These are phyloP conservation scores for Penicillium sp. DNA, from an alignment of 2,329 filamentous ascomycete genomes.

Conservation along the genomic window DNA sequence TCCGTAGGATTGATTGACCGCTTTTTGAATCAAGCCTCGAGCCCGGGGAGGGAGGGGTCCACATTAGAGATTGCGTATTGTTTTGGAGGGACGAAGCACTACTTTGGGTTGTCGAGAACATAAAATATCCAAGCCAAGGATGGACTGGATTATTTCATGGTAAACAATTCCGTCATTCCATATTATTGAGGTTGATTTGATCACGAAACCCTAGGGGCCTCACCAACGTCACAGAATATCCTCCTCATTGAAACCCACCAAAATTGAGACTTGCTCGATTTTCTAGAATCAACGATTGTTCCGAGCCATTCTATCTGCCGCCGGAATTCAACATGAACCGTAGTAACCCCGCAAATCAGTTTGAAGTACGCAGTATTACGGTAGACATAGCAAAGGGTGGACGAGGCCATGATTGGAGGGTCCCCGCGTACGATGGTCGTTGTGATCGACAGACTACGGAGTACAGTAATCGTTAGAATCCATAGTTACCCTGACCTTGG, in stretches of 20 bases:
- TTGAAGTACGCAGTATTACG: no score
- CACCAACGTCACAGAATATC: background rate
- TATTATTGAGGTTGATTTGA: background rate
- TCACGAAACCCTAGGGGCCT: background rate
- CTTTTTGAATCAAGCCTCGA: background rate
- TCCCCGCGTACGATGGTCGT: background rate
- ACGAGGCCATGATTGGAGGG: conserved; percentile 1
- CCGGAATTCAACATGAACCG: background rate
- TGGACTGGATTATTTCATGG: background rate
- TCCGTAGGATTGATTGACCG: background rate
- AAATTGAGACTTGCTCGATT: background rate
- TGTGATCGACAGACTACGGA: conserved; percentile 1
- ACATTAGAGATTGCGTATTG: background rate
- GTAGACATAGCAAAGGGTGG: no score
- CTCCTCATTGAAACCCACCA: background rate
- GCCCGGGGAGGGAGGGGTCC: background rate
- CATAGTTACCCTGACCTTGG: background rate
- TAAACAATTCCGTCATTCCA: background rate
- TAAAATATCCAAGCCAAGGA: no score
- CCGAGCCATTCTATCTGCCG: background rate
- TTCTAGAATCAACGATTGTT: background rate
- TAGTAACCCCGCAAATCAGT: background rate
- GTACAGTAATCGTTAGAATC: background rate
- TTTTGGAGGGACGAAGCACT: background rate
- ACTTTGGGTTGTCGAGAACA: background rate